Evolutionary conservation across 2,329 filamentous ascomycete genomes (phyloP), one percentile per base, ranked within the genome.

Genomic region (Coniella vitis): DNA sequence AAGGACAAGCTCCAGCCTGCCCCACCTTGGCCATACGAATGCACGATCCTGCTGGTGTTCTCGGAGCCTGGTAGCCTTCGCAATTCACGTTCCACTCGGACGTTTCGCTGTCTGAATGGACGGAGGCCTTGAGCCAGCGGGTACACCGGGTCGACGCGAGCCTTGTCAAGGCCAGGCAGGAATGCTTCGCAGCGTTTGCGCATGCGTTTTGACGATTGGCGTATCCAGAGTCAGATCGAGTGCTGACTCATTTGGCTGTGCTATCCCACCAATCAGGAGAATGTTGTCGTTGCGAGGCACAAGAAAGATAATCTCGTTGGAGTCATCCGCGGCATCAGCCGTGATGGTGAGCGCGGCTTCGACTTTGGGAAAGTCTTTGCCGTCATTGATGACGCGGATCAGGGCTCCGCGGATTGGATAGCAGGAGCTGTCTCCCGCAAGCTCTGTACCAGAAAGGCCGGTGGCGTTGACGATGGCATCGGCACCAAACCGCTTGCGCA

Each of bases 381-480:
- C 70, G 45, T 72, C 67, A 54, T 74, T 75, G 57, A 70, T 63
- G 54, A 72, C 67, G 35, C 70, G 66, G 41, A 72, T 62, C 4
- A 73, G 59, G 4, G 59, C 71, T 17, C 71, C 71, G 5, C 69
- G 64, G 48, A 73, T 63, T 2, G 68, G 69, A 54, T 71, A 73
- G 49, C 65, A 64, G 5, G 57, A 60, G n/a, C 59, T 45, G 49
- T 71, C 68, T 16, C 62, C 65, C 1, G 67, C 69, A 1, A 69
- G 57, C n/a, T 62, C 59, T 12, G 55, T 56, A 34, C 59, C 63
- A 17, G 63, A 61, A 16, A 73, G 59, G 3, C 70, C 70, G 2
- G 69, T 65, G 38, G 66, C 66, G 57, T 72, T 73, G 53, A 74
- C 55, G 45, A 74, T 71, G 49, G 62, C 66, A 48, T 71, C 65